Base-by-base conservation (phyloP, 257 asterid genomes). In the Henckelia pumila region DNA sequence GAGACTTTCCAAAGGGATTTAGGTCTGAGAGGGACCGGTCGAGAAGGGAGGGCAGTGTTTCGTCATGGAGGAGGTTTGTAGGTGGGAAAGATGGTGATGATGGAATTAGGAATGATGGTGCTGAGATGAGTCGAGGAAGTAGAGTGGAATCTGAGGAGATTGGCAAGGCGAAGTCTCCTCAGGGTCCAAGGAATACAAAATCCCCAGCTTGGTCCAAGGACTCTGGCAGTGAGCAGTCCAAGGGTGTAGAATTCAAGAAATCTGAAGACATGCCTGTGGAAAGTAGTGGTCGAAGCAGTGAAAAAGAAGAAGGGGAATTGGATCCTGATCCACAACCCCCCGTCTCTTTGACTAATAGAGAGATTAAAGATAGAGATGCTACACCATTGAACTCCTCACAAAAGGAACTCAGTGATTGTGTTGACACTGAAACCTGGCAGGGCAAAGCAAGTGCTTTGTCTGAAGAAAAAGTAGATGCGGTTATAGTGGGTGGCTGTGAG, bases 151-250 rank as follows among this genome's bases (percentile, higher is more conserved):
- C 86, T 0, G 89, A 84, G 63, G 95, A 88, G 64, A 60, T 65
- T 68, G 85, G 83, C 59, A 93, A 84, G 80, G 74, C 78, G 5
- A 89, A 79, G 79, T 88, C 96, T 17, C 89, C 96, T 2, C 85
- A 77, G 75, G 78, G 79, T 62, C 32, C 67, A 50, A 80, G 86
- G 77, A 92, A 86, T 73, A 85, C 81, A 19, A 86, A 84, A 67
- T 89, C 97, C 30, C 98, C 96, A 23, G 89, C 91, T 70, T 88
- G 91, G 96, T 93, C 98, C 1, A 93, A 88, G 85, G 97, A 89
- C 69, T 93, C 97, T 25, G 95, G 88, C 25, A 93, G 97, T 68
- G 99, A 90, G 83, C 94, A 82, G 66, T 84, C 97, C 2, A 90
- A 80, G 91, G 88, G 95, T 79, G 80, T 84, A 35, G 98, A 90